phyloP scores from a whole-genome alignment of 805 yeast genomes.

The Cyberlindnera americana region DNA sequence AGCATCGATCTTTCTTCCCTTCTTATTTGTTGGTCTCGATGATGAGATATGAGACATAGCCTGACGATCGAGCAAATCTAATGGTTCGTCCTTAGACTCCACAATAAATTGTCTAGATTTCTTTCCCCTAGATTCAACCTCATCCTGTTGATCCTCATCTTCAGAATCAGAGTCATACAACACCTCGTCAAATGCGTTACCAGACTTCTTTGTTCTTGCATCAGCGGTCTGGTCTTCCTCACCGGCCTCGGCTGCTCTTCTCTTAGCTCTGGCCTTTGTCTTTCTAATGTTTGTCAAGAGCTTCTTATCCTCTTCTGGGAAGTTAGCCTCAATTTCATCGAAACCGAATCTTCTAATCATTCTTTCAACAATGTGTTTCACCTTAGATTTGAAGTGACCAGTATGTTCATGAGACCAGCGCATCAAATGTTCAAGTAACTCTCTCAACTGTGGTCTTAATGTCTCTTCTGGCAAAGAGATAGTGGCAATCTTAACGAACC shows the following conservation, averaged over 20 bases:
- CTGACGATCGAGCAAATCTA: conserved; percentile 83
- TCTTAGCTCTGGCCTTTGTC: conserved; percentile 77
- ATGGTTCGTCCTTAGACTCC: conserved; percentile 73
- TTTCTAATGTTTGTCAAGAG: conserved; percentile 83
- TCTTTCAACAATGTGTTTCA: conserved; percentile 90
- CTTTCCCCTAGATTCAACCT: conserved; percentile 27
- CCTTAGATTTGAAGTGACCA: conserved; percentile 90
- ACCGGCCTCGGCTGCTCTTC: conserved; percentile 52
- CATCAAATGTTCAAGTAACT: conserved; percentile 67
- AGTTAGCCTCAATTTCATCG: conserved; percentile 72
- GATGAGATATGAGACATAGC: conserved; percentile 87
- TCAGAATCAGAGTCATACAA: conserved; percentile 66
- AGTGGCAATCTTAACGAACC: conserved; percentile 88
- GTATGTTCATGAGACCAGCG: conserved; percentile 95
- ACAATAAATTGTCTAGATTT: conserved; percentile 62
- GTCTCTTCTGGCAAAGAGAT: conserved; percentile 76
- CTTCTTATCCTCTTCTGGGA: conserved; percentile 89
- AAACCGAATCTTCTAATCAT: conserved; percentile 87
- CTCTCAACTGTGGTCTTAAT: conserved; percentile 62
- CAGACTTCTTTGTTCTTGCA: conserved; percentile 43
- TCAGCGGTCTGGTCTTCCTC: conserved; percentile 28
- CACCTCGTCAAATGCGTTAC: conserved; percentile 91
- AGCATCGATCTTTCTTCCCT: conserved; percentile 39
- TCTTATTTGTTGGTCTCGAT: conserved; percentile 68
- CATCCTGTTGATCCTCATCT: conserved; percentile 32